Evolutionary conservation across 2,329 filamentous ascomycete genomes (phyloP).

Genomic region (Thermoascus crustaceus): DNA sequence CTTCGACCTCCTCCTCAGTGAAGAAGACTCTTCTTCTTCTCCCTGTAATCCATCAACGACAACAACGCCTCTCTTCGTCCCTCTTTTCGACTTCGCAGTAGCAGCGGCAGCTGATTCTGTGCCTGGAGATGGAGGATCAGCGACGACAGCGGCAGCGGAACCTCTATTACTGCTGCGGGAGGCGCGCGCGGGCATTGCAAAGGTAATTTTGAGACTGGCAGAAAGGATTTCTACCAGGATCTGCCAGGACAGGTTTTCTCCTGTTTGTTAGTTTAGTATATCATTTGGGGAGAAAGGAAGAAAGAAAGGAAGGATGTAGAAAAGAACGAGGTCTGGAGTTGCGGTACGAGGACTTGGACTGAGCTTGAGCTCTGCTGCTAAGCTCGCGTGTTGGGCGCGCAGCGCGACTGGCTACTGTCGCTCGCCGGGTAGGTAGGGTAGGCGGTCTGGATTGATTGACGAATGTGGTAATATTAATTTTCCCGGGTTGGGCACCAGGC

Average conservation of each 20-base stretch:
- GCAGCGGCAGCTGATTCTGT: not conserved
- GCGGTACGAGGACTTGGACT: too few relatives aligned
- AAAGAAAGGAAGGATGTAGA: too few relatives aligned
- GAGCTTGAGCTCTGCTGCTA: not conserved
- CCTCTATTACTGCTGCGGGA: too few relatives aligned
- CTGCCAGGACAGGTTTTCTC: too few relatives aligned
- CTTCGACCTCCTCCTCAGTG: conserved; percentile 9
- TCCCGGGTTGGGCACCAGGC: too few relatives aligned
- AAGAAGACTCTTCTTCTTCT: conserved; percentile 1
- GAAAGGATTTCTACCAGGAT: too few relatives aligned
- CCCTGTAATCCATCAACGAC: conserved; percentile 3
- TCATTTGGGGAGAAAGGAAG: too few relatives aligned
- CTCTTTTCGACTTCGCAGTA: not conserved
- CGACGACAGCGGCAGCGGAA: conserved; percentile 1
- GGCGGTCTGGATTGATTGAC: not conserved
- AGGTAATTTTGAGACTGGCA: not conserved
- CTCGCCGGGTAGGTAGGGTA: not conserved
- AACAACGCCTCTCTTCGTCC: conserved; percentile 7
- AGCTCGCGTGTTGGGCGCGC: not conserved
- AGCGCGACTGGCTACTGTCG: conserved; percentile 1
- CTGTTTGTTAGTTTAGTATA: too few relatives aligned
- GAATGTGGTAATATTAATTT: too few relatives aligned
- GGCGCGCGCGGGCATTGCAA: conserved; percentile 4
- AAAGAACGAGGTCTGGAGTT: too few relatives aligned
- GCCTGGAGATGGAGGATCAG: not conserved